Base-by-base conservation (phyloP, 768 basidiomycete genomes). In the Scleroderma citrinum region DNA sequence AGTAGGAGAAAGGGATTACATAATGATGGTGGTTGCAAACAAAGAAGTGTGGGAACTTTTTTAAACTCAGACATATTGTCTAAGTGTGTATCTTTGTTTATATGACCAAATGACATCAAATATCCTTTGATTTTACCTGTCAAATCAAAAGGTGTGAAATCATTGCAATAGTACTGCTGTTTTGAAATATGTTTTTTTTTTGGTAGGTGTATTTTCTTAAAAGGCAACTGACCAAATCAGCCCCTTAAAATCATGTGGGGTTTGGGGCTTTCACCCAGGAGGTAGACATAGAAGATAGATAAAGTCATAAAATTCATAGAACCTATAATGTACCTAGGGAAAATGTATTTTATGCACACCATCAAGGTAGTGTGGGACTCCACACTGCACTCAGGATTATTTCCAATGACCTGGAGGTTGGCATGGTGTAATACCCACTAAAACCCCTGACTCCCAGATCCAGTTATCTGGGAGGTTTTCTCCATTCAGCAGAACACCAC, bases 401-500 rank as follows among this genome's bases (percentile, higher is more conserved):
- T 10, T 29, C 35, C 34, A 14, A 4, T 45, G 34, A 17, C 34
- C 44, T 19, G 29, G 17, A 34, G 21, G 32, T 2, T 0, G 12
- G 26, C 32, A 20, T 34, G 32, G 32, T 34, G 32, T 36, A 46
- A 36, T 36, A 32, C 45, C 45, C 8, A 46, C 45, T 24, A 46
- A 36, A 46, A 16, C 36, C 45, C 20, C 24, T 21, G 32, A 23
- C 45, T n/a, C 16, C 36, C 3, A 11, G 45, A n/a, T 34, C 32
- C 21, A 21, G 7, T 7, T 21, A 12, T 16, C 32, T 34, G 32
- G 45, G 20, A 46, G 36, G 21, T 55, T 48, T 17, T 36, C 26
- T 29, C 8, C 26, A 29, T 29, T 29, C 8, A 29, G 23, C 11
- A 55, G 47, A 10, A 38, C 34, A 14, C 54, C 47, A 19, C 50